phyloP scores from a whole-genome alignment of 2,329 filamentous ascomycete genomes.

The Cercospora sp. region DNA sequence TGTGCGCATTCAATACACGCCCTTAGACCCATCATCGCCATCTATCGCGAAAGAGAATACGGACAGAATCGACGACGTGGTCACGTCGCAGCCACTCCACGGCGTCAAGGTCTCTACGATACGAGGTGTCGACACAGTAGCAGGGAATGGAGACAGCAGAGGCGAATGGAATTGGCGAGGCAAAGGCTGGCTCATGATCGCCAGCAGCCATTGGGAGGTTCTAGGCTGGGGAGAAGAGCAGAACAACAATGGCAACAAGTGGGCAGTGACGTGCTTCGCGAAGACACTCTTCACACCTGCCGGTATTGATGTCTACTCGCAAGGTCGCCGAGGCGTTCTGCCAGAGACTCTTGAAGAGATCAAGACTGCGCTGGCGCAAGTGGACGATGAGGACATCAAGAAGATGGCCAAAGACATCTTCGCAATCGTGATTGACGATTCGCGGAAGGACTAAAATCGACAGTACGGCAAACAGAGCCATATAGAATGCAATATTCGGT shows the following conservation, averaged over 20 bases:
- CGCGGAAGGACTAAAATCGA: constrained; percentile 24
- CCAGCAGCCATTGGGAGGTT: constrained; percentile 77
- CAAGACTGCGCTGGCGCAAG: constrained; percentile 53
- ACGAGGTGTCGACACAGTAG: constrained; percentile 62
- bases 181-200: constrained; percentile 71
- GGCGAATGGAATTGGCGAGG: constrained; percentile 74
- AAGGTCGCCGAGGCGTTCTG: constrained; percentile 61
- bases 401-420: constrained; percentile 56
- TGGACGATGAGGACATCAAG: constrained; percentile 56
- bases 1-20: constrained; percentile 74
- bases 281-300: constrained; percentile 81
- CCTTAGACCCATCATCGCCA: constrained; percentile 47
- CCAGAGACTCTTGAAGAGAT: constrained; percentile 60
- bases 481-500: background rate
- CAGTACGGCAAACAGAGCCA: background rate
- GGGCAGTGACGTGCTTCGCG: constrained; percentile 83
- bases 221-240: constrained; percentile 68
- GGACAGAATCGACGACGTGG: constrained; percentile 67
- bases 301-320: constrained; percentile 75
- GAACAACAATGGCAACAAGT: constrained; percentile 47
- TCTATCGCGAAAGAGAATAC: constrained; percentile 39
- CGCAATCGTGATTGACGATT: constrained; percentile 44
- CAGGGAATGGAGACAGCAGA: constrained; percentile 34
- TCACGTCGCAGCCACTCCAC: constrained; percentile 64
- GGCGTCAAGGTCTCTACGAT: constrained; percentile 60